Conservation (phyloP, 768 basidiomycete genomes). For the Lactarius sp. region DNA sequence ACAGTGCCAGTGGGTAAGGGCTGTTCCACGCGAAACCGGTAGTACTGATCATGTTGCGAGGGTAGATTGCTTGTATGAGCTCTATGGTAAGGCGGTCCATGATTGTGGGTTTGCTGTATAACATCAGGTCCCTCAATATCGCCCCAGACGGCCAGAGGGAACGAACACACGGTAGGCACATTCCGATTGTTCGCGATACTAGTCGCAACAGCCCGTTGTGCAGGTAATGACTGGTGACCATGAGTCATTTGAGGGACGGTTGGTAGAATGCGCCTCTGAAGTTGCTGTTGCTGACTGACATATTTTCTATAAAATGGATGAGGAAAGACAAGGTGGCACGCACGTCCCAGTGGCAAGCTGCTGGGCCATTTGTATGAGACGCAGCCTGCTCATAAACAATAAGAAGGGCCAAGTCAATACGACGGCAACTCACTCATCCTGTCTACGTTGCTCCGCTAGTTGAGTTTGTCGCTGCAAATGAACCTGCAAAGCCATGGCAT, state of each 20-base stretch:
- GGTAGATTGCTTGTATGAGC: neutral
- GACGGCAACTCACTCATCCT: slow-evolving; percentile 13
- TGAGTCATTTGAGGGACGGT: neutral
- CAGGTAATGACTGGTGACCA: neutral
- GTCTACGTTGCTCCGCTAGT: slow-evolving; percentile 14
- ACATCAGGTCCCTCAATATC: neutral
- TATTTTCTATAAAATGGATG: neutral
- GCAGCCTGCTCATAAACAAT: slow-evolving; percentile 3
- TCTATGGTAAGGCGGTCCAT: neutral
- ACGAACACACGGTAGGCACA: neutral
- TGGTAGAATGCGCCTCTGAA: neutral
- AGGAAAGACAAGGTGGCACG: neutral
- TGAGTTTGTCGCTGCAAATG: slow-evolving; percentile 14
- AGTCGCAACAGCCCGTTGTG: neutral
- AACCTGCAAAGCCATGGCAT: slow-evolving; percentile 17
- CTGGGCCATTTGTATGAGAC: slow-evolving; percentile 16
- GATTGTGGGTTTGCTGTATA: neutral
- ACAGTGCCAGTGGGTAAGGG: neutral
- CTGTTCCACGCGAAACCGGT: neutral
- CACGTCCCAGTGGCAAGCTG: slow-evolving; percentile 15
- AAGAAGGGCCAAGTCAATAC: neutral
- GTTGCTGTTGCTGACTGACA: slow-evolving; percentile 16
- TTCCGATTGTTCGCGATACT: neutral
- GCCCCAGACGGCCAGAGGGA: neutral
- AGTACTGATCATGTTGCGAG: neutral